Percentiles rank a stretch among this genome's conserved stretches.
Evolutionary conservation across 495 filamentous ascomycete genomes (phyloP).

Genomic region (Tricharina praecox): DNA sequence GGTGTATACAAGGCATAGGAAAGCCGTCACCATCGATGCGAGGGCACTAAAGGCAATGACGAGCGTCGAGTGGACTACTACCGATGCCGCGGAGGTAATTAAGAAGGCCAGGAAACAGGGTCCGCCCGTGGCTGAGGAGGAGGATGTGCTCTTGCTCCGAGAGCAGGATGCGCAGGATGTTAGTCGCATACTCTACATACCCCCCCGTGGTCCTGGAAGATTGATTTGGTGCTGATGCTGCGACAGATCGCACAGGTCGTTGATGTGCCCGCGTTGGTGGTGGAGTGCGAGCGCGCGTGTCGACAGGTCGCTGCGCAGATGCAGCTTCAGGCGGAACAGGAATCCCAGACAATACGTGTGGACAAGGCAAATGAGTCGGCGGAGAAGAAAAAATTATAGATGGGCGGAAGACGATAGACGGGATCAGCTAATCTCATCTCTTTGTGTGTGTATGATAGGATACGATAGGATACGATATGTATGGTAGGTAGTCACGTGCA

Average conservation of each 20-base stretch:
- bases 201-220: background rate
- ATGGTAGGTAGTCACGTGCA: no score
- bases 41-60: slow-evolving; percentile 4
- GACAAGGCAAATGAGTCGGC: background rate
- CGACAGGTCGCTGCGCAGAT: slow-evolving; percentile 65
- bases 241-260: slow-evolving; percentile 47
- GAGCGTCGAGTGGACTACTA: slow-evolving; percentile 15
- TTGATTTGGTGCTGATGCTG: slow-evolving; percentile 31
- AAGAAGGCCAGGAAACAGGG: slow-evolving; percentile 13
- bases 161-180: slow-evolving; percentile 30
- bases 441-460: no score
- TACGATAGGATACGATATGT: no score
- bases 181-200: slow-evolving; percentile 16
- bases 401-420: no score
- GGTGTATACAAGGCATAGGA: slow-evolving; percentile 38
- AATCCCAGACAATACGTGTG: slow-evolving; percentile 7
- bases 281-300: slow-evolving; percentile 81
- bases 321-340: slow-evolving; percentile 31
- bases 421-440: no score
- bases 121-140: slow-evolving; percentile 12
- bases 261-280: slow-evolving; percentile 62
- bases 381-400: background rate
- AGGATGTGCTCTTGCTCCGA: slow-evolving; percentile 24
- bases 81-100: no score
- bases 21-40: slow-evolving; percentile 20